Conservation (phyloP, 2,329 filamentous ascomycete species). For the Claviceps paspali region DNA sequence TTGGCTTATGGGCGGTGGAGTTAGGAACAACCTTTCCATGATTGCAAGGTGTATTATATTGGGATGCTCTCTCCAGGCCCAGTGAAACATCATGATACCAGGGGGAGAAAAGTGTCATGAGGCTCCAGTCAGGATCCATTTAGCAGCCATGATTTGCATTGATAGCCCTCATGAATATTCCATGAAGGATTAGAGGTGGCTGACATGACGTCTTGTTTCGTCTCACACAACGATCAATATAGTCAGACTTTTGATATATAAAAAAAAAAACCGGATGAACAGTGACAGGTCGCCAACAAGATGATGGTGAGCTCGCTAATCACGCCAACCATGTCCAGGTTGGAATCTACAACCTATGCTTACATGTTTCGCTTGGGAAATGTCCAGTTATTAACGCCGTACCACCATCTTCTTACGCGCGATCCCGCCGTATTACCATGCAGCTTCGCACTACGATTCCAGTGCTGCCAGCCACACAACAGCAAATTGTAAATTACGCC, state of each 20-base stretch:
- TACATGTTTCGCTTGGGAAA: conserved; percentile 38
- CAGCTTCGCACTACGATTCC: conserved; percentile 67
- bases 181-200: neutral
- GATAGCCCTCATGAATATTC: neutral
- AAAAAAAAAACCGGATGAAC: neutral
- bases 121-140: no score
- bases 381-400: conserved; percentile 80
- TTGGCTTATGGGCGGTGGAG: conserved; percentile 5
- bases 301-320: neutral
- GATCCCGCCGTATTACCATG: conserved; percentile 65
- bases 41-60: neutral
- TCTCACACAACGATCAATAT: neutral
- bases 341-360: neutral
- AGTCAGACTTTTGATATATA: neutral
- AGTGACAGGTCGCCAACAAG: neutral
- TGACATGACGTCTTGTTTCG: no score
- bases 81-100: no score
- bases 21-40: neutral
- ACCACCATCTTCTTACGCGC: conserved; percentile 82
- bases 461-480: conserved; percentile 76
- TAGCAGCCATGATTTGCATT: no score
- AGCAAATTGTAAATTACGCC: conserved; percentile 79
- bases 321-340: neutral
- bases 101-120: no score
- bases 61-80: neutral